Percentiles rank a stretch among this genome's conserved stretches.
These are phyloP conservation scores for Adansonia rubrostipa DNA, from an alignment of 441 rosid genomes.

Conservation along the genomic window DNA sequence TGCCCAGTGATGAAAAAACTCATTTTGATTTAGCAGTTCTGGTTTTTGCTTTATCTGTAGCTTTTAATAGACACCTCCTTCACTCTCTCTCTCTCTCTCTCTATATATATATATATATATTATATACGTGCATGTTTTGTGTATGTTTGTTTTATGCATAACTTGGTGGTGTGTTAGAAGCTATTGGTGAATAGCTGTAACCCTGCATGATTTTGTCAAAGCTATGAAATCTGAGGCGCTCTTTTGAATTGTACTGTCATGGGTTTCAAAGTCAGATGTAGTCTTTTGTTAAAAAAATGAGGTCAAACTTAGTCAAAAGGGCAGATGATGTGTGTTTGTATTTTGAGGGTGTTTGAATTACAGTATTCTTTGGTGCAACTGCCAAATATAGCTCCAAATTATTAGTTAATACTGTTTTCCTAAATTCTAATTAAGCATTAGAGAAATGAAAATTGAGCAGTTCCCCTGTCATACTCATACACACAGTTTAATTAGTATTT, in stretches of 20 bases:
- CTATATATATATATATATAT: too few relatives aligned
- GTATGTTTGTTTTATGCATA: too few relatives aligned
- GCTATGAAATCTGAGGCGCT: slow-evolving; percentile 10
- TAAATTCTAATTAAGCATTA: neutral
- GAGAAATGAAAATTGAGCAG: neutral
- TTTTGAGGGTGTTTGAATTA: neutral
- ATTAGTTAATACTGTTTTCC: neutral
- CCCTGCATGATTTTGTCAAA: neutral
- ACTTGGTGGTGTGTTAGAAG: too few relatives aligned
- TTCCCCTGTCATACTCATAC: neutral
- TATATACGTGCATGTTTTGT: too few relatives aligned
- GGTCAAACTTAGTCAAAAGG: neutral
- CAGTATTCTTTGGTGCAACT: neutral
- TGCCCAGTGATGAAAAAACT: neutral
- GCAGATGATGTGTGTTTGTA: neutral
- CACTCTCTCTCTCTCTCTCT: neutral
- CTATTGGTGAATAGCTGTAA: too few relatives aligned
- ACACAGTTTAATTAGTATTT: neutral
- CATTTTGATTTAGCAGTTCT: neutral
- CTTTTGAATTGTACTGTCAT: neutral
- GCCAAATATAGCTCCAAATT: neutral
- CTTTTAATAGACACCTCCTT: neutral
- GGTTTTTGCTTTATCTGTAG: neutral
- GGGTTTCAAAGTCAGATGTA: neutral
- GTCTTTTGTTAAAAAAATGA: neutral